A percentile compares a stretch with the other conserved stretches of the same genome.
Conservation (phyloP, 768 basidiomycete species). For the Mycena filopes region DNA sequence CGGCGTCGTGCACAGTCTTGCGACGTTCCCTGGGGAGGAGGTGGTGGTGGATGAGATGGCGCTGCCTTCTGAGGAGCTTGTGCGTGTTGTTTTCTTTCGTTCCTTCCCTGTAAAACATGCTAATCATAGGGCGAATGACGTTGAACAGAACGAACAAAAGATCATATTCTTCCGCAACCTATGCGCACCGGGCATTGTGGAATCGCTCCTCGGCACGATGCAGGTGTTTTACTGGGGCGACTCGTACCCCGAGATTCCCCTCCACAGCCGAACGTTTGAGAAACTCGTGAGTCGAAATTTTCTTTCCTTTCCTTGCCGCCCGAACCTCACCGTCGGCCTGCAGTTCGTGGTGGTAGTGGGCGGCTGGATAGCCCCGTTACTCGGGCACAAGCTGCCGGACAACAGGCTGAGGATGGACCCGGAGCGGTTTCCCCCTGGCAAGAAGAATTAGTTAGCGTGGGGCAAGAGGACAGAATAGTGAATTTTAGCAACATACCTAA, state of each 20-base stretch:
- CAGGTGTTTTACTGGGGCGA: slow-evolving; percentile 19
- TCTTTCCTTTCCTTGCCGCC: background rate
- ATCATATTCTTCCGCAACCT: slow-evolving; percentile 14
- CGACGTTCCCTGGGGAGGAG: slow-evolving; percentile 1
- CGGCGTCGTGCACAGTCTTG: slow-evolving; percentile 6
- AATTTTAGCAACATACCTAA: too few relatives aligned
- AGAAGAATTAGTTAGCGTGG: too few relatives aligned
- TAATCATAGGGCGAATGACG: too few relatives aligned
- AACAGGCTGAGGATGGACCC: slow-evolving; percentile 7
- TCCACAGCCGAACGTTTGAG: background rate
- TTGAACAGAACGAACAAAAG: slow-evolving; percentile 9
- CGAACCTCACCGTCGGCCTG: background rate
- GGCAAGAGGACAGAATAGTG: too few relatives aligned
- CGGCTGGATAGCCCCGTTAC: background rate
- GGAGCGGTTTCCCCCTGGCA: slow-evolving; percentile 1
- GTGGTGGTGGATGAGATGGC: slow-evolving; percentile 7
- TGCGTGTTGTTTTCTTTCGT: background rate
- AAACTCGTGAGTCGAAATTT: slow-evolving; percentile 8
- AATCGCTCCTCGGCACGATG: slow-evolving; percentile 4
- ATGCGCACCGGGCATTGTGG: background rate
- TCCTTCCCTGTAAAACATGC: too few relatives aligned
- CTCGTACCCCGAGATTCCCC: slow-evolving; percentile 4
- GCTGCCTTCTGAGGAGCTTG: background rate
- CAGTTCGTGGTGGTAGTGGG: slow-evolving; percentile 11
- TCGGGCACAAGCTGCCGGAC: slow-evolving; percentile 9